Conservation (phyloP, 306 rosid genomes). For the Cucurbita moschata region DNA sequence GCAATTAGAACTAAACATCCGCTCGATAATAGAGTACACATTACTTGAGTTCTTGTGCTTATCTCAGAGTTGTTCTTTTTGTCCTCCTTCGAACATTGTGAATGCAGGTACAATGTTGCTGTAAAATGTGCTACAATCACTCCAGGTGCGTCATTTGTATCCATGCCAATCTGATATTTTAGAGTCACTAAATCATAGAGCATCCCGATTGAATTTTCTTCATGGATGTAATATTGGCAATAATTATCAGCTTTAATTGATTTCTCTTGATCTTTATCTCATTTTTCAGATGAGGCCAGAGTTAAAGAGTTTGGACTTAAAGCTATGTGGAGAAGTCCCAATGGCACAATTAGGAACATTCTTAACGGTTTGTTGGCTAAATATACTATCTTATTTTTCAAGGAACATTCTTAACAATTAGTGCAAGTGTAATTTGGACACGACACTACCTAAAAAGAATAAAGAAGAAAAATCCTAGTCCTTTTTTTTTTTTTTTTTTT, state of each 20-base stretch:
- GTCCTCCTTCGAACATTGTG: neutral
- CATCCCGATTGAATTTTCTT: neutral
- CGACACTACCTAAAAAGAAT: neutral
- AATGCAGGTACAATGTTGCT: conserved; percentile 76
- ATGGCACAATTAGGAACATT: conserved; percentile 89
- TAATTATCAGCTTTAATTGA: neutral
- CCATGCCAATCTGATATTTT: conserved; percentile 1
- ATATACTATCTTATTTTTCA: neutral
- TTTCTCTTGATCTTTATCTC: neutral
- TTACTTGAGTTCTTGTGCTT: neutral
- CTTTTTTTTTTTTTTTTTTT: too few relatives aligned
- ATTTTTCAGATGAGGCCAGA: conserved; percentile 73
- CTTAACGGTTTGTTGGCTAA: conserved; percentile 52
- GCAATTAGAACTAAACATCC: neutral
- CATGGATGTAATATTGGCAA: neutral
- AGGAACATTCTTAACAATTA: neutral
- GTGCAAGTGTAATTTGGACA: neutral
- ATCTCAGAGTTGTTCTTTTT: neutral
- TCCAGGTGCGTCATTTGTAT: conserved; percentile 48
- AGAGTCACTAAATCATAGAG: neutral
- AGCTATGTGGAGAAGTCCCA: conserved; percentile 99
- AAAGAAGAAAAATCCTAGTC: neutral
- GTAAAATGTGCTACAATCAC: conserved; percentile 96
- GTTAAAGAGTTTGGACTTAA: conserved; percentile 88
- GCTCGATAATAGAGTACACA: neutral